A percentile compares a stretch with the other conserved stretches of the same genome.
phyloP scores from a whole-genome alignment of 495 filamentous ascomycete species.

The Evansstolkia leycettana region DNA sequence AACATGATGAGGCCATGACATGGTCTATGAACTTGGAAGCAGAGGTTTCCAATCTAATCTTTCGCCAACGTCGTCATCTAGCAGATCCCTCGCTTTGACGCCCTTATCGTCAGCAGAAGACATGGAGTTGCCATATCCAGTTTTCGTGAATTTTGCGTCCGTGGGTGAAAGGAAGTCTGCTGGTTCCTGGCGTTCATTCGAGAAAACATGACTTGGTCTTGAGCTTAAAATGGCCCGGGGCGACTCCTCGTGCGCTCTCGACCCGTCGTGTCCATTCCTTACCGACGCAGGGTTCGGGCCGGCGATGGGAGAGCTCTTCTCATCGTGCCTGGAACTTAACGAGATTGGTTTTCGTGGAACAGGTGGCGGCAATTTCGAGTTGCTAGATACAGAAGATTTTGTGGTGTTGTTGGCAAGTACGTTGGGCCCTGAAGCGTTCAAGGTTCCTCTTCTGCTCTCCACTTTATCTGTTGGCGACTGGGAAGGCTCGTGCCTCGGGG shows the following conservation, averaged over 20 bases:
- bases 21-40: constrained; percentile 6
- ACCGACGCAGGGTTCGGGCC: too few species aligned
- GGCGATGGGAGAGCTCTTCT: background rate
- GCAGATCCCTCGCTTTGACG: background rate
- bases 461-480: background rate
- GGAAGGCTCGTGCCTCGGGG: constrained; percentile 2
- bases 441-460: background rate
- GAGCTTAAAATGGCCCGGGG: too few species aligned
- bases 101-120: background rate
- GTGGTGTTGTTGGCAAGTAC: background rate
- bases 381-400: background rate
- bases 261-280: too few species aligned
- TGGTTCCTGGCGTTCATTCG: too few species aligned
- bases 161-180: too few species aligned
- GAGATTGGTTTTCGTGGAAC: constrained; percentile 25
- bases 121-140: too few species aligned
- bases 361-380: constrained; percentile 11
- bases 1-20: background rate
- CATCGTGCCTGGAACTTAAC: constrained; percentile 8
- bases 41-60: constrained; percentile 24
- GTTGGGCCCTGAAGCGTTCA: background rate
- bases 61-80: constrained; percentile 10
- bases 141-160: too few species aligned
- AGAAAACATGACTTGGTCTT: too few species aligned
- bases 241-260: too few species aligned